Evolutionary conservation across 2,329 filamentous ascomycete genomes (phyloP), one percentile per base, ranked within the genome.

Genomic region (Monosporascus sp.): DNA sequence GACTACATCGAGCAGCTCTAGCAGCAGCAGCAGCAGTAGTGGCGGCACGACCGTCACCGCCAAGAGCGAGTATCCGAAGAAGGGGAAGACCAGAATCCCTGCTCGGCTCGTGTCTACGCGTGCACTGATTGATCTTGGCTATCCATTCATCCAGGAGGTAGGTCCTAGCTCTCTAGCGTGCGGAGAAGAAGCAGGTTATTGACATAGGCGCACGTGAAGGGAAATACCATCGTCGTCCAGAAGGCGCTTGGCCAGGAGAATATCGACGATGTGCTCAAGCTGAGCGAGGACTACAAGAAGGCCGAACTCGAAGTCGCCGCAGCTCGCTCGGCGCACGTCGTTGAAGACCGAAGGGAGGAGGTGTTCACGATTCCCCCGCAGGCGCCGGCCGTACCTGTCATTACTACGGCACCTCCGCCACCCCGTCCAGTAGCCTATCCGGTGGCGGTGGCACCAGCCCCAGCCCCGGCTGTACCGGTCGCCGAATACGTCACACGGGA

Each of bases 71-170:
- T 90, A 88, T 58, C 87, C 88, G 9, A 88, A 89, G 73, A 91
- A 88, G 69, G 92, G 92, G 63, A 96, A 92, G 78, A 97, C 92
- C 15, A 84, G 89, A 61, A 91, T 97, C 68, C 92, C 92, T 1
- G 84, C 83, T 54, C 82, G 87, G 52, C 76, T 96, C 55, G 89
- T 95, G 15, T 88, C 89, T 58, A 87, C 88, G 67, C 80, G 86
- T 56, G 92, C 90, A 2, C 81, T 97, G 37, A 85, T 89, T 57
- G 89, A 96, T 58, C 77, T 96, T 15, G 87, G 89, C 14, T 96
- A 96, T 70, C 89, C 90, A 0, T 97, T 85, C 63, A 81, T 89
- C 52, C 89, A 95, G 74, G 90, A 96, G 78, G 90, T 92, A 70
- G 61, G 82, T 68, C 6, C 37, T 3, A 15, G 9, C 6, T 1